Conservation (phyloP, 148 eudicot species). For the Vaccinium vitisidaea region DNA sequence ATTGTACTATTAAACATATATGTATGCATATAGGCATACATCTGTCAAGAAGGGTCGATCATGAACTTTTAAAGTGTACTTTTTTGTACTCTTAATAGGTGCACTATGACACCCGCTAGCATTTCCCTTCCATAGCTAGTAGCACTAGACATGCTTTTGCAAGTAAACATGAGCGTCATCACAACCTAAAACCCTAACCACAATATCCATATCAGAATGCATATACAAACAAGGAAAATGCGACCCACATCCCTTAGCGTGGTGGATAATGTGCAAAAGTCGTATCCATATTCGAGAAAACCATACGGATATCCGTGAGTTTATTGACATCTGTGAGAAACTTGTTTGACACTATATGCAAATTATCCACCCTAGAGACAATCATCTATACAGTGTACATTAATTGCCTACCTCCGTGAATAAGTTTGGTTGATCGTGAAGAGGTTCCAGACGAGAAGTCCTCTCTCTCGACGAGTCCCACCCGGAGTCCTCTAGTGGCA, state of each 20-base stretch:
- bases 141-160: background rate
- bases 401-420: constrained; percentile 74
- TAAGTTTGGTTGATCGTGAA: constrained; percentile 83
- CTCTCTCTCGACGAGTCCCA: constrained; percentile 89
- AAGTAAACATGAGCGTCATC: background rate
- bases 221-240: background rate
- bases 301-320: too few relatives aligned
- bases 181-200: background rate
- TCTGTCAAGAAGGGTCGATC: background rate
- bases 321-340: too few relatives aligned
- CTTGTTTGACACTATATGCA: too few relatives aligned
- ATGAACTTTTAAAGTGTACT: too few relatives aligned
- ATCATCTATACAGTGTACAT: background rate
- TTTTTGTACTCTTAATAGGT: too few relatives aligned
- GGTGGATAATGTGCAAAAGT: too few relatives aligned
- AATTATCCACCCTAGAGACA: background rate
- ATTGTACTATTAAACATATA: background rate
- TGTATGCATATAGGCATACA: background rate
- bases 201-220: background rate
- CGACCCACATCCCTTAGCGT: too few relatives aligned
- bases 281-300: too few relatives aligned
- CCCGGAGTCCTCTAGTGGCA: constrained; percentile 76
- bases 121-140: background rate
- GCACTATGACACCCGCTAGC: too few relatives aligned
- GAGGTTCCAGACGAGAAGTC: constrained; percentile 95